These are phyloP conservation scores for Dictyophora rubrovolvata DNA, from an alignment of 768 basidiomycete species.

Conservation along the genomic window DNA sequence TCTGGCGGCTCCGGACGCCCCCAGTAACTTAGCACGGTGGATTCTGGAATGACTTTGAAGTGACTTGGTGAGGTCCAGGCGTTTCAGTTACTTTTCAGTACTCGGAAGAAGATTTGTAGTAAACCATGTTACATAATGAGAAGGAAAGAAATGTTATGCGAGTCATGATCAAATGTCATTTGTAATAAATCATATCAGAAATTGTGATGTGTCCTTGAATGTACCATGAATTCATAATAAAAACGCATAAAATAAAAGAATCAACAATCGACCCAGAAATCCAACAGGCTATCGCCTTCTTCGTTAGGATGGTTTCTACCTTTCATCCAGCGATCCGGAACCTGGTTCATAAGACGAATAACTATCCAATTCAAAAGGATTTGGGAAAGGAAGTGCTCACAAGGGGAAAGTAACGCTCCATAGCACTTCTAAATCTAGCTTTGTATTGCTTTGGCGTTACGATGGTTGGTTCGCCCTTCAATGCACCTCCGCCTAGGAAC, in stretches of 20 bases:
- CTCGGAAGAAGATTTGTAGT: too few relatives aligned
- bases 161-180: too few relatives aligned
- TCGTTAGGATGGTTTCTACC: conserved; percentile 70
- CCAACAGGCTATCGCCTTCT: conserved; percentile 35
- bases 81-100: too few relatives aligned
- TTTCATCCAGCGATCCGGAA: conserved; percentile 90
- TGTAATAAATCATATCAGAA: too few relatives aligned
- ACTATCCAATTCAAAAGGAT: not conserved
- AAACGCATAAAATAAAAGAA: not conserved
- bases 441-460: conserved; percentile 94
- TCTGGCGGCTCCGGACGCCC: too few relatives aligned
- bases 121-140: too few relatives aligned
- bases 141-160: too few relatives aligned
- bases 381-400: conserved; percentile 30
- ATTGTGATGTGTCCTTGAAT: too few relatives aligned
- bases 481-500: conserved; percentile 68
- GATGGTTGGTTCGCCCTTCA: conserved; percentile 89
- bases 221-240: too few relatives aligned
- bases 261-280: conserved; percentile 32
- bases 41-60: too few relatives aligned
- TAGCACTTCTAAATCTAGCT: conserved; percentile 74
- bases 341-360: conserved; percentile 28
- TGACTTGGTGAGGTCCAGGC: too few relatives aligned
- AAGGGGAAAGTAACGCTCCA: conserved; percentile 84
- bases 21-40: too few relatives aligned